Conservation (phyloP, 2,329 filamentous ascomycete species). For the Pseudohalonectria lignicola region DNA sequence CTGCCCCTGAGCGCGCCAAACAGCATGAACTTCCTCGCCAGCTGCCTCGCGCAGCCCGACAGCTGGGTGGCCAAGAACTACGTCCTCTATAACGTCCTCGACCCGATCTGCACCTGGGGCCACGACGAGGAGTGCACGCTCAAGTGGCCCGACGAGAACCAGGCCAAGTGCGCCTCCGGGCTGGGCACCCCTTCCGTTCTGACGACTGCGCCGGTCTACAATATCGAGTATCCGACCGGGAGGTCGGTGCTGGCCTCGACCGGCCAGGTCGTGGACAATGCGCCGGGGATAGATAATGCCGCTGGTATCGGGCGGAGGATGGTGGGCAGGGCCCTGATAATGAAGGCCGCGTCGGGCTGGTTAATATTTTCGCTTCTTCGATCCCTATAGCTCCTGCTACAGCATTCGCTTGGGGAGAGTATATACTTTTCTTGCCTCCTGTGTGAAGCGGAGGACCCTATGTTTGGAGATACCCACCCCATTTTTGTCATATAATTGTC, state of each 20-base stretch:
- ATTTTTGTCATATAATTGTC: no score
- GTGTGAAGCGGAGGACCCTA: no score
- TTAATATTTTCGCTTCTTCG: neutral
- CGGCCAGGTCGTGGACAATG: slow-evolving; percentile 12
- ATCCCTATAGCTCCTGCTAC: neutral
- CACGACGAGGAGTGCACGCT: slow-evolving; percentile 38
- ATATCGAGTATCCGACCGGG: slow-evolving; percentile 41
- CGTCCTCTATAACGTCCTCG: slow-evolving; percentile 40
- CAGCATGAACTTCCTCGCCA: slow-evolving; percentile 42
- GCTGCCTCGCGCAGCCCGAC: slow-evolving; percentile 27
- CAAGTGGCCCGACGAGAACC: slow-evolving; percentile 26
- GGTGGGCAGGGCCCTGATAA: neutral
- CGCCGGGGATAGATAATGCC: neutral
- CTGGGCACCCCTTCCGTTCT: slow-evolving; percentile 26
- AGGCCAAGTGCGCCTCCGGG: slow-evolving; percentile 34
- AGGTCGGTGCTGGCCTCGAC: slow-evolving; percentile 22
- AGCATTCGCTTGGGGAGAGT: no score
- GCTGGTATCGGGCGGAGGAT: neutral
- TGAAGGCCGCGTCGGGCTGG: neutral
- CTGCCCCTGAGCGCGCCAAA: slow-evolving; percentile 44
- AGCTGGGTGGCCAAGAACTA: slow-evolving; percentile 43
- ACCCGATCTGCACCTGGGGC: slow-evolving; percentile 36
- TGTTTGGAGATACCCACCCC: no score
- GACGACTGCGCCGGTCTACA: slow-evolving; percentile 30
- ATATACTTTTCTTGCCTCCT: no score